phyloP scores from a whole-genome alignment of 805 yeast genomes.

The Dipodascus albidus region DNA sequence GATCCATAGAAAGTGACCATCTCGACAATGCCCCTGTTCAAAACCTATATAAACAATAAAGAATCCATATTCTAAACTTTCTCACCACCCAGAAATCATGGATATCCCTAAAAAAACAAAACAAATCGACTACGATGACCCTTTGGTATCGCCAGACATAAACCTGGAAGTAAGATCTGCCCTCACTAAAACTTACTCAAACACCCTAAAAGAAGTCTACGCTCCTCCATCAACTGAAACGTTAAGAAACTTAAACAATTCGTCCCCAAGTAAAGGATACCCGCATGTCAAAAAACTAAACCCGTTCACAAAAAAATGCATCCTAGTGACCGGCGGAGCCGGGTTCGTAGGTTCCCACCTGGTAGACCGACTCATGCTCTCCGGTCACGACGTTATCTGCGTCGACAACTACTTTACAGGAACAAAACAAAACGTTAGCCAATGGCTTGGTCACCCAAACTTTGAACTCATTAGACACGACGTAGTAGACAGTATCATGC shows the following conservation, averaged over 20 bases:
- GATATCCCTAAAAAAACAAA: neutral
- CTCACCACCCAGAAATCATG: too few species aligned
- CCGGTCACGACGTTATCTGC: slow-evolving; percentile 20
- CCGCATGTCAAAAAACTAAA: slow-evolving; percentile 17
- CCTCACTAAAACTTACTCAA: neutral
- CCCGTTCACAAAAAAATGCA: slow-evolving; percentile 18
- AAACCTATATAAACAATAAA: neutral
- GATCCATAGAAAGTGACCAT: too few species aligned
- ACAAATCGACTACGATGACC: neutral
- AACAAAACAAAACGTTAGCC: slow-evolving; percentile 17
- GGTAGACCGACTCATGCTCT: slow-evolving; percentile 19
- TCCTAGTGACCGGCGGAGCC: slow-evolving; percentile 21
- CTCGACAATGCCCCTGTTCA: neutral
- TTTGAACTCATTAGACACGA: slow-evolving; percentile 21
- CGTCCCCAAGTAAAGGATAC: slow-evolving; percentile 1
- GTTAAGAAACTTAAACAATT: neutral
- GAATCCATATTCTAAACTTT: too few species aligned
- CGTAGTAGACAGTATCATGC: slow-evolving; percentile 19
- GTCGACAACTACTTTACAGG: slow-evolving; percentile 21
- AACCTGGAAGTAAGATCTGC: neutral
- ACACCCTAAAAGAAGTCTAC: neutral
- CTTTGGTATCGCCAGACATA: neutral
- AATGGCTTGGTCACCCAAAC: slow-evolving; percentile 22
- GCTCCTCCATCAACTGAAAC: neutral
- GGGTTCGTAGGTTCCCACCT: slow-evolving; percentile 22